Evolutionary conservation across 2,329 filamentous ascomycete genomes (phyloP), one percentile per base, ranked within the genome.

Genomic region (Aurifilum marmelostoma): DNA sequence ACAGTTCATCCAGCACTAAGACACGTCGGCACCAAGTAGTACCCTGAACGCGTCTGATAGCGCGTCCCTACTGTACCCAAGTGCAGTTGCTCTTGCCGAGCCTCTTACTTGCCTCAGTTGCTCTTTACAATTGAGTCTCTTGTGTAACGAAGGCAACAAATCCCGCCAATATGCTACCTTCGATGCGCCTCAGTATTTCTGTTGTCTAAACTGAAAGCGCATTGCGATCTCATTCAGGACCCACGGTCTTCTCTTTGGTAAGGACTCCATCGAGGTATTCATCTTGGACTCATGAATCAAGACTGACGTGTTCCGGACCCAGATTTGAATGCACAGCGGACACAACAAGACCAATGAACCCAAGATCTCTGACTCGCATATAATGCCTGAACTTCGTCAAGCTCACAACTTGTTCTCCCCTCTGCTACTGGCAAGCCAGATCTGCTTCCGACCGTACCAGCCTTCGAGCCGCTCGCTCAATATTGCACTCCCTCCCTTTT

Each of bases 1-100:
- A 29, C 52, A 56, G 24, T 56, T 29, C 14, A 12, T 29, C 18
- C 27, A 56, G 52, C 52, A 29, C 52, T 56, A 18, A 56, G 52
- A 56, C 52, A 56, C 52, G 24, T 12, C 32, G 29, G 24, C 52
- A 6, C 12, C 9, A 32, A 47, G 14, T n/a, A 34, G 34, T 14
- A 24, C 9, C 14, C 16, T 16, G n/a, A 27, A 63, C 61, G 61
- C 61, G 61, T 63, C 61, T 32, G 14, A 18, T 62, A 11, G 60
- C 60, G 61, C 41, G 61, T 32, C 12, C 41, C 41, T 11, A 34
- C 37, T 11, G 37, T 63, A 16, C 41, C n/a, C 39, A 29, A 50
- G 21, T 12, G 8, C 21, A 47, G 21, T 47, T 8, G 18, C 56
- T 63, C 39, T 39, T 27, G 24, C 50, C n/a, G 50, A 27, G n/a